Evolutionary conservation across 2,329 filamentous ascomycete species (phyloP), one percentile per base, ranked within the genome.

Genomic region (Fusarium sulawesiense): DNA sequence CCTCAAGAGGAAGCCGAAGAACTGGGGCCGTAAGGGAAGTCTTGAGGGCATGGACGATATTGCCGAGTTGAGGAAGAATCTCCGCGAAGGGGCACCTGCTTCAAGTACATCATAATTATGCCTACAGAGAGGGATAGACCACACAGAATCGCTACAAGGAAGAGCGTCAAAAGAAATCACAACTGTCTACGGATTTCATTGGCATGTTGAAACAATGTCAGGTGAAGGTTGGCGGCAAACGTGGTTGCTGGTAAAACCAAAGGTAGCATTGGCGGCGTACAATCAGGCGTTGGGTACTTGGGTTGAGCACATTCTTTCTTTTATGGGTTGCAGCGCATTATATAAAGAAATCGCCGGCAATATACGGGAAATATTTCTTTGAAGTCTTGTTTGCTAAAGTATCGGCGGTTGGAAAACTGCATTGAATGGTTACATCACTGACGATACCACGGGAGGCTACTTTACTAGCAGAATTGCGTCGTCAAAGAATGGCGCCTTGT

Each of bases 21-120:
- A 97, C 75, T 98, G 95, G 95, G 94, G 94, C 1, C 87, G 95
- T 42, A 87, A 94, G 64, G 91, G 90, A 57, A 97, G 93, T 76
- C 84, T 94, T 40, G 92, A 94, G 85, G 78, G 75, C 14, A 73
- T 77, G 72, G 77, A 80, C 8, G 76, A 80, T 20, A 42, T 77
- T 47, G 66, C 76, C 18, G 76, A 79, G 60, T 72, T 76, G 64
- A 73, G 77, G 68, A 76, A 60, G 64, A 72, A 49, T 47, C 56
- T 70, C 18, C 70, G 68, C 5, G 65, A 72, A 45, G 61, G 58
- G 21, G 67, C 62, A 29, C 41, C 62, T 5, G 45, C 20, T 42
- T 64, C 70, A 32, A 63, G 47, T 49, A 54, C 62, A 41, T 56
- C 49, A 47, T 66, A 48, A 41, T 37, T 37, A 37, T 37, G 29